Percentiles rank a stretch among this genome's conserved stretches.
Conservation (phyloP, 2,329 filamentous ascomycete genomes). For the Fusarium verticillioides region DNA sequence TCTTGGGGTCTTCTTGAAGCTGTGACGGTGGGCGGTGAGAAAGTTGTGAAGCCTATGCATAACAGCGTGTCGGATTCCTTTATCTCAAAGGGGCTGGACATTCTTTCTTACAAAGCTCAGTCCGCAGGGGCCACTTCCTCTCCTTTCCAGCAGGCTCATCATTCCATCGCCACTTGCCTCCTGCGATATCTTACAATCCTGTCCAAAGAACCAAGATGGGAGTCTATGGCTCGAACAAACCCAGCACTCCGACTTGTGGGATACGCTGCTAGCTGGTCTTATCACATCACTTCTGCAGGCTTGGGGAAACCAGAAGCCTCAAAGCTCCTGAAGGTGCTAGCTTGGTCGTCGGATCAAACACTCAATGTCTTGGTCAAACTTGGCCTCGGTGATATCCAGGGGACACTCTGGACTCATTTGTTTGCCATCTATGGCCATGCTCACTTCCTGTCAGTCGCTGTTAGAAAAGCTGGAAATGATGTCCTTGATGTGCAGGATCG, state of each 20-base stretch:
- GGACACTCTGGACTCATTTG: not conserved
- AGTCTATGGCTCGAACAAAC: not conserved
- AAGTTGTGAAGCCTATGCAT: not conserved
- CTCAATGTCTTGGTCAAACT: not conserved
- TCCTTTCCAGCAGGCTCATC: not conserved
- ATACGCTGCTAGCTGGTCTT: not conserved
- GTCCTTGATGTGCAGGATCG: not conserved
- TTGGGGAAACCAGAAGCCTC: not conserved
- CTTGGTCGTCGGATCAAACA: not conserved
- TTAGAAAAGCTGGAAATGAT: not conserved
- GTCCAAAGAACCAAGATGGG: not conserved
- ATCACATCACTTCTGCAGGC: not conserved
- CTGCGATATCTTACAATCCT: not conserved
- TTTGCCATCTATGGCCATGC: not conserved
- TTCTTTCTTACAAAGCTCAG: not conserved
- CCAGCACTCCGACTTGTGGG: not conserved
- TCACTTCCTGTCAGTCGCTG: not conserved
- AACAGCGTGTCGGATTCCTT: not conserved
- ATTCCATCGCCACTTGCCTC: not conserved
- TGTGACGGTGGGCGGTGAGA: not conserved
- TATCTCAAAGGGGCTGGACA: not conserved
- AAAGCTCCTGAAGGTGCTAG: not conserved
- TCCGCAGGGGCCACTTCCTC: not conserved
- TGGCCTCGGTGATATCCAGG: not conserved
- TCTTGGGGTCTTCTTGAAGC: constrained; percentile 2